These are phyloP conservation scores for Hygrocybe coccinea DNA, from an alignment of 768 basidiomycete species.

Conservation along the genomic window DNA sequence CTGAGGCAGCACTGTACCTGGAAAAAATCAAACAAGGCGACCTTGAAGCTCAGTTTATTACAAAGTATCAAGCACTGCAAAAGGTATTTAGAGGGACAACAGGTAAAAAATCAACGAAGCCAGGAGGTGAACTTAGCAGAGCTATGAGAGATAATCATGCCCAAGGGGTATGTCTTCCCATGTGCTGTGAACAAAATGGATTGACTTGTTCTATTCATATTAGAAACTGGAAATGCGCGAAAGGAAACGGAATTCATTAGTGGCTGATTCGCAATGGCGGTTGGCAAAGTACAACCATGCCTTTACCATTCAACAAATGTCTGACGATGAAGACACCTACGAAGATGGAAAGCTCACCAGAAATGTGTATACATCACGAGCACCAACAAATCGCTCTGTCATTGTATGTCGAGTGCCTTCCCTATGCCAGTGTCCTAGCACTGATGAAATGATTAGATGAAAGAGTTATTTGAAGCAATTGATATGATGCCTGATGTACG, in stretches of 20 bases:
- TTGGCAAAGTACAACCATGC: conserved; percentile 11
- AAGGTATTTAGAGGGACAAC: background rate
- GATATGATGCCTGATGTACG: conserved; percentile 7
- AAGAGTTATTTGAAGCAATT: conserved; percentile 8
- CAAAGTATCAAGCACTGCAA: background rate
- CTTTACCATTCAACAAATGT: conserved; percentile 13
- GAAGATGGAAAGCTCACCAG: conserved; percentile 4
- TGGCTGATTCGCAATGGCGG: background rate
- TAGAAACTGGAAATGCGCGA: conserved; percentile 13
- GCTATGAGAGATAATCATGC: background rate
- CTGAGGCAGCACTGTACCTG: background rate
- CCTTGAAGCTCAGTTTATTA: background rate
- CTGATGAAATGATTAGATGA: conserved; percentile 6
- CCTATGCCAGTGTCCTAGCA: background rate
- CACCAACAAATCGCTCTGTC: background rate
- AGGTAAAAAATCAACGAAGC: background rate
- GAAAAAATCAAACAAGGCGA: background rate
- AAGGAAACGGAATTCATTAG: conserved; percentile 1
- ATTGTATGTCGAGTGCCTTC: background rate
- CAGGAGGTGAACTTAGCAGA: background rate
- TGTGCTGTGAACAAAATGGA: background rate
- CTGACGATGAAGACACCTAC: conserved; percentile 15
- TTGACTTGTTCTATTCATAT: background rate
- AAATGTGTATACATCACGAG: background rate
- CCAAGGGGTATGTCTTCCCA: background rate